A percentile compares a stretch with the other conserved stretches of the same genome.
phyloP scores from a whole-genome alignment of 129 eudicot genomes.

The Daucus carota region DNA sequence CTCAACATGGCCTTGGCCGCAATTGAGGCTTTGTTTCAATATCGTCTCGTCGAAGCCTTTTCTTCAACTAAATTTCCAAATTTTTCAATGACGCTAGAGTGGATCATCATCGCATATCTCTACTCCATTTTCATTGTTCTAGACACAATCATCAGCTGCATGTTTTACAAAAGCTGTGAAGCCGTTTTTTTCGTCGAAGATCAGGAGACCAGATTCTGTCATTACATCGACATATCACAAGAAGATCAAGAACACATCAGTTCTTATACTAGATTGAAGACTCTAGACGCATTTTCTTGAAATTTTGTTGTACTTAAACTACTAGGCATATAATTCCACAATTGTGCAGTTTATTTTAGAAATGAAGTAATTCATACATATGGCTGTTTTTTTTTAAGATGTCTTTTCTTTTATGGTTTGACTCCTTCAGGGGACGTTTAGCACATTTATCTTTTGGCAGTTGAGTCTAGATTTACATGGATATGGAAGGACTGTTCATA shows the following conservation, averaged over 20 bases:
- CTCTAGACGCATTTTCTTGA: conserved; percentile 30
- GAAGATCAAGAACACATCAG: conserved; percentile 13
- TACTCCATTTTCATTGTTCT: conserved; percentile 50
- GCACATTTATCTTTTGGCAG: too few relatives aligned
- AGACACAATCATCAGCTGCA: conserved; percentile 45
- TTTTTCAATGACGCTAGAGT: conserved; percentile 44
- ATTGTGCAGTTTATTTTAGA: not conserved
- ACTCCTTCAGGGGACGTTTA: too few relatives aligned
- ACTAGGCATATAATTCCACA: not conserved
- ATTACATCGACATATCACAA: conserved; percentile 17
- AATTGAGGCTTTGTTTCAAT: conserved; percentile 66
- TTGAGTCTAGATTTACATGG: too few relatives aligned
- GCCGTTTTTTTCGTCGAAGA: conserved; percentile 6
- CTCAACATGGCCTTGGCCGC: conserved; percentile 52
- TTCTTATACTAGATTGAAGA: conserved; percentile 13
- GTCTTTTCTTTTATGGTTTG: too few relatives aligned
- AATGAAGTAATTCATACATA: too few relatives aligned
- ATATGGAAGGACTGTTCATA: too few relatives aligned
- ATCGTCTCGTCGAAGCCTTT: conserved; percentile 40
- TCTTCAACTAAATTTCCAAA: conserved; percentile 1
- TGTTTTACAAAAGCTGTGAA: conserved; percentile 61
- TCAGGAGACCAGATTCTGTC: conserved; percentile 10
- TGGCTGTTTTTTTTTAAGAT: too few relatives aligned
- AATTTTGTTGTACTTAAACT: not conserved
- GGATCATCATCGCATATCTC: conserved; percentile 53